A percentile compares a stretch with the other conserved stretches of the same genome.
These are phyloP conservation scores for Dissophora ornata DNA, from an alignment of 192 early-diverging fungal species.

Conservation along the genomic window DNA sequence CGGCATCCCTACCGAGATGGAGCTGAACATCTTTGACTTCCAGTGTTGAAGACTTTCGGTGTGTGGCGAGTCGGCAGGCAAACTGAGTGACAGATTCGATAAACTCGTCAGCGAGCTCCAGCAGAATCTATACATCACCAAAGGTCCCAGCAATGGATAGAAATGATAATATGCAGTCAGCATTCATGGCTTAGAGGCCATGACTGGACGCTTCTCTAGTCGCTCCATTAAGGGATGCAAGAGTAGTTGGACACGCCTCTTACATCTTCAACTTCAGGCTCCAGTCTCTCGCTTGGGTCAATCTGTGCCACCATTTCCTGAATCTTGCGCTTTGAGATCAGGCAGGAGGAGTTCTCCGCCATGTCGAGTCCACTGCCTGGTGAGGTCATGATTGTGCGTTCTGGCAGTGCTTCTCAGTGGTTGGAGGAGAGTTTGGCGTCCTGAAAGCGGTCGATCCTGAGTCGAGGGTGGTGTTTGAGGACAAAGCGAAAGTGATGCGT, in stretches of 20 bases:
- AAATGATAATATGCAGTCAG: too few relatives aligned
- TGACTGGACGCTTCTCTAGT: too few relatives aligned
- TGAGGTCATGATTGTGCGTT: constrained; percentile 31
- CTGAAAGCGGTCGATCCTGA: too few relatives aligned
- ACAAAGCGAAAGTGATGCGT: too few relatives aligned
- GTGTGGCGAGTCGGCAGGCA: constrained; percentile 86
- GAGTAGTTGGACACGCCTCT: too few relatives aligned
- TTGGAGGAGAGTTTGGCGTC: not conserved
- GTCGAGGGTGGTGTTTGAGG: too few relatives aligned
- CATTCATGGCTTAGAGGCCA: too few relatives aligned
- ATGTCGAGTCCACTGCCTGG: constrained; percentile 50
- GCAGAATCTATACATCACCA: constrained; percentile 67
- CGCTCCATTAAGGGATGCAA: too few relatives aligned
- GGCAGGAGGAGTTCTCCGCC: constrained; percentile 47
- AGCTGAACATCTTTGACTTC: constrained; percentile 91
- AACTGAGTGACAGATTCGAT: constrained; percentile 86
- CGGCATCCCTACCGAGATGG: constrained; percentile 69
- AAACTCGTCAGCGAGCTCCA: constrained; percentile 89
- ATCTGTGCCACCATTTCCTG: constrained; percentile 88
- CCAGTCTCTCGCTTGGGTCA: constrained; percentile 80
- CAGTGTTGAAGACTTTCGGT: constrained; percentile 79
- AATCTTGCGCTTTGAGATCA: constrained; percentile 82
- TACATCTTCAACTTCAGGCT: constrained; percentile 88
- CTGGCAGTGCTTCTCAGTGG: not conserved
- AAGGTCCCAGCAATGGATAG: too few relatives aligned